Conservation (phyloP, 2,329 filamentous ascomycete species). For the Nemania serpens region DNA sequence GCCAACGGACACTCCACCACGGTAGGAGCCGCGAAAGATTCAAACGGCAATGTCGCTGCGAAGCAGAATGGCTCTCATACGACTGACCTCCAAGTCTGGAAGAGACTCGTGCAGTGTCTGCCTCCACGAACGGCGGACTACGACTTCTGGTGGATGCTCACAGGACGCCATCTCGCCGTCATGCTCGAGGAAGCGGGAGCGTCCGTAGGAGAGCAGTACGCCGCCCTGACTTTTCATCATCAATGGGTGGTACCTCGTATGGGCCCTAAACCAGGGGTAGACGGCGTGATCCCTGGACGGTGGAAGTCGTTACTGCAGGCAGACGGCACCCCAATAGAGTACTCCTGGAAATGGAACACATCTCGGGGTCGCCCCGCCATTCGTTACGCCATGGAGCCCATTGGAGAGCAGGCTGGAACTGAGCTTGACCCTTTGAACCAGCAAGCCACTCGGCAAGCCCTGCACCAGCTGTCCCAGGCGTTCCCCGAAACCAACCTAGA, state of each 20-base stretch:
- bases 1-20: not conserved
- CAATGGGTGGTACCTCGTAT: conserved; percentile 21
- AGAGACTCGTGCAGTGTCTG: conserved; percentile 13
- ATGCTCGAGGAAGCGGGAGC: conserved; percentile 19
- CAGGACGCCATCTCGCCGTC: conserved; percentile 17
- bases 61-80: not conserved
- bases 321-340: too few relatives aligned
- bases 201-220: conserved; percentile 18
- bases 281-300: conserved; percentile 1
- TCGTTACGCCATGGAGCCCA: too few relatives aligned
- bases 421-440: not conserved
- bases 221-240: conserved; percentile 17
- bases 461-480: too few relatives aligned
- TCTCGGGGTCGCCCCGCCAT: too few relatives aligned
- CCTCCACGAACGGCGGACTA: conserved; percentile 11
- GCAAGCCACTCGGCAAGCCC: not conserved
- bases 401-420: too few relatives aligned
- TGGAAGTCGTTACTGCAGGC: too few relatives aligned
- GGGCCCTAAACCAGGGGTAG: conserved; percentile 18
- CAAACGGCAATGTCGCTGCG: not conserved
- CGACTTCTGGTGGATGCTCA: conserved; percentile 20
- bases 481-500: too few relatives aligned
- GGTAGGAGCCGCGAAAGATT: not conserved
- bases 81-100: conserved; percentile 1
- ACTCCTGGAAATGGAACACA: too few relatives aligned